A percentile compares a stretch with the other conserved stretches of the same genome.
These are phyloP conservation scores for Daedaleopsis sinensis DNA, from an alignment of 768 basidiomycete species.

Conservation along the genomic window DNA sequence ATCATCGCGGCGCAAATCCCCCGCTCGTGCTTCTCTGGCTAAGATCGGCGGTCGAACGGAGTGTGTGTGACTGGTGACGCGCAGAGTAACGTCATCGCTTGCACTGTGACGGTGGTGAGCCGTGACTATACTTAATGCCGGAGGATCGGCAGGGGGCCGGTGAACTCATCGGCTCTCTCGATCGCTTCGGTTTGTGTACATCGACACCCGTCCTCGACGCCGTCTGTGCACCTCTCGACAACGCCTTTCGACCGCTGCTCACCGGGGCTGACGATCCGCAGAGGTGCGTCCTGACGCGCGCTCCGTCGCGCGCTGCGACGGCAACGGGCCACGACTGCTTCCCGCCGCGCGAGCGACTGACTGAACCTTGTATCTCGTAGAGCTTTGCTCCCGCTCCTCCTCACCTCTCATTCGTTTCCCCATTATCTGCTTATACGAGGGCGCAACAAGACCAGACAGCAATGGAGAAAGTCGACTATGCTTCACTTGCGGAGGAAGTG, in stretches of 20 bases:
- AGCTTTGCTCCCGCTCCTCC: neutral
- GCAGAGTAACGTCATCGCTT: neutral
- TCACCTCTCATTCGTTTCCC: neutral
- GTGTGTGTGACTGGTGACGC: neutral
- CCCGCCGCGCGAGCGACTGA: neutral
- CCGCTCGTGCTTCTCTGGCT: neutral
- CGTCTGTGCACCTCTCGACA: too few relatives aligned
- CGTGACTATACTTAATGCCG: neutral
- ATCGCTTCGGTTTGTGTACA: neutral
- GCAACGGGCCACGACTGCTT: neutral
- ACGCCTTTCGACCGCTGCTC: too few relatives aligned
- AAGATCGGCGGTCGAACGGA: neutral
- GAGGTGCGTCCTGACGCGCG: too few relatives aligned
- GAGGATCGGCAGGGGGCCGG: neutral
- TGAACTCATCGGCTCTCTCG: neutral
- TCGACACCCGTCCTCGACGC: neutral
- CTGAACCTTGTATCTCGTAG: neutral
- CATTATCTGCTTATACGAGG: neutral
- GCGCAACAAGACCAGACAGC: neutral
- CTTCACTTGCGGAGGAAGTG: conserved; percentile 56
- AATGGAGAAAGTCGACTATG: conserved; percentile 48
- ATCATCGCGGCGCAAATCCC: too few relatives aligned
- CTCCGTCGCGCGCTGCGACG: too few relatives aligned
- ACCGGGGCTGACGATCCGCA: too few relatives aligned
- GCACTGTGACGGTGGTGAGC: neutral